Evolutionary conservation across 345 rosid genomes (phyloP).

Genomic region (Rhizophora mangle): DNA sequence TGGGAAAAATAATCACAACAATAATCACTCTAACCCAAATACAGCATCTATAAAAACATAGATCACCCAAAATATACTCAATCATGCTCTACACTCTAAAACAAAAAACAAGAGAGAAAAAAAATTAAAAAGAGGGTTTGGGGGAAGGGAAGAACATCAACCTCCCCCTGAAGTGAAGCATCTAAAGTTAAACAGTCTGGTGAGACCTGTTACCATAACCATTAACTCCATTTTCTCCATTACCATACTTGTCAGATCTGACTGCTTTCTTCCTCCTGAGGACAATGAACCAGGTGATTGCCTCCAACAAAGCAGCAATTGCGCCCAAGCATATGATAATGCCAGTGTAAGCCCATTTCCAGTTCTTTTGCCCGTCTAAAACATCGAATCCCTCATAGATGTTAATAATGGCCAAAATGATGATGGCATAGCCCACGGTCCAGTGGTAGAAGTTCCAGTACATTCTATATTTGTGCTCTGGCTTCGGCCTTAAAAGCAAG

Average conservation of each 20-base stretch:
- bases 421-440: constrained; percentile 57
- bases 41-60: too few relatives aligned
- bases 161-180: background rate
- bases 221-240: constrained; percentile 40
- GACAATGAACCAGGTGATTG: constrained; percentile 70
- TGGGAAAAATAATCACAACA: too few relatives aligned
- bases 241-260: constrained; percentile 23
- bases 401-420: constrained; percentile 56
- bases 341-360: constrained; percentile 59
- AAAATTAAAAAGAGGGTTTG: background rate
- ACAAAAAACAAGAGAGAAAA: background rate
- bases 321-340: constrained; percentile 56
- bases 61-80: too few relatives aligned
- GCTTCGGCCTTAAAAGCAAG: constrained; percentile 78
- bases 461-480: constrained; percentile 71
- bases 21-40: too few relatives aligned
- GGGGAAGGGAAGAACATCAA: background rate
- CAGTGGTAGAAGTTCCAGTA: constrained; percentile 95
- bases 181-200: constrained; percentile 1
- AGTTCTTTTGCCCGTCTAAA: constrained; percentile 47
- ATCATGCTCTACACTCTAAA: too few relatives aligned
- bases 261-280: constrained; percentile 49
- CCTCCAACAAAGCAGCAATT: constrained; percentile 47
- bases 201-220: constrained; percentile 18
- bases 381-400: constrained; percentile 67